phyloP scores from a whole-genome alignment of 768 basidiomycete genomes.

The Guyanaporus albipodus region DNA sequence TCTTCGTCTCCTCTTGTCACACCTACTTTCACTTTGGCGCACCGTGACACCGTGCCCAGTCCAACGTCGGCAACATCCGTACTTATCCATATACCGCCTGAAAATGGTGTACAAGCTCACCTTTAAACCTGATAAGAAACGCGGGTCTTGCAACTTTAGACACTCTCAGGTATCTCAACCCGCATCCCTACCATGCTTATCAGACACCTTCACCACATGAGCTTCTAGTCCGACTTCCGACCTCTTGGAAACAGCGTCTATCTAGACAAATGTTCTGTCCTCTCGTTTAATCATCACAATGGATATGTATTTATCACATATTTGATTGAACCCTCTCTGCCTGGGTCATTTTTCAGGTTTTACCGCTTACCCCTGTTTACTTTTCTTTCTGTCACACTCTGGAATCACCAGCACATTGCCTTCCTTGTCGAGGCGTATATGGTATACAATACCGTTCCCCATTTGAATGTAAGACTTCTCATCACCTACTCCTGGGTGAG shows the following conservation, averaged over 20 bases:
- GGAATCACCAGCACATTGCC: background rate
- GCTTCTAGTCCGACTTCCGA: background rate
- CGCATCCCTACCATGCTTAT: background rate
- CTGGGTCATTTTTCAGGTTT: conserved; percentile 3
- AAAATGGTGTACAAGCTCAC: conserved; percentile 2
- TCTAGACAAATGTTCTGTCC: conserved; percentile 25
- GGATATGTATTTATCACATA: conserved; percentile 24
- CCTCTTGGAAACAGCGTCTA: conserved; percentile 21
- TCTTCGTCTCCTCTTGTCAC: conserved; percentile 42
- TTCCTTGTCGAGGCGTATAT: background rate
- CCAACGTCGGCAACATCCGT: conserved; percentile 16
- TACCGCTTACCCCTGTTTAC: conserved; percentile 2
- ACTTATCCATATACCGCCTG: conserved; percentile 4
- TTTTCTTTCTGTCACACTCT: background rate
- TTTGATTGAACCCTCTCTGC: conserved; percentile 13
- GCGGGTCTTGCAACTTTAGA: conserved; percentile 4
- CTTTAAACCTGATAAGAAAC: conserved; percentile 11
- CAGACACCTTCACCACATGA: conserved; percentile 2
- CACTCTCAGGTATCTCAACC: background rate
- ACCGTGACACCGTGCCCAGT: conserved; percentile 28
- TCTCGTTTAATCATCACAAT: conserved; percentile 29
- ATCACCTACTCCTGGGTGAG: background rate
- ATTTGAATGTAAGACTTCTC: background rate
- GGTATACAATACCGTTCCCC: background rate
- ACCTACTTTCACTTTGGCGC: conserved; percentile 58